Evolutionary conservation across 352 stramenopile genomes (phyloP), one percentile per base, ranked within the genome.

Genomic region (Phytophthora ohioensis): DNA sequence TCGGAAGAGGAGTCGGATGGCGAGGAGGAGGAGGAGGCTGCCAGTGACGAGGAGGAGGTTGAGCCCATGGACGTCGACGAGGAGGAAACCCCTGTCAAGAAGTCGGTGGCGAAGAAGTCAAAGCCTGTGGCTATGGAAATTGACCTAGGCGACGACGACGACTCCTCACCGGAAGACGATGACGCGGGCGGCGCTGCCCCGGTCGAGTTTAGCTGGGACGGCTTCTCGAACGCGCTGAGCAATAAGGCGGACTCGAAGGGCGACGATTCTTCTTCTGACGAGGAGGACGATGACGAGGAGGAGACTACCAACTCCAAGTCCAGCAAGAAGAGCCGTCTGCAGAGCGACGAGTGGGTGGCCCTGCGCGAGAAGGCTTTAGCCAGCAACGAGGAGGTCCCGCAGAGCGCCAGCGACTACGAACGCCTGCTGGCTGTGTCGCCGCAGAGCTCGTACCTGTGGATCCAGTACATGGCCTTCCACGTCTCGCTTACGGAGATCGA

Each of bases 381-480:
- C 2, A 95, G 90, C 76, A 94, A 92, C 48, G 93, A 98, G 38
- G 90, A 96, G 31, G 92, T 92, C 38, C 95, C 96, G 32, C 93
- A 99, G 73, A 97, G 87, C 7, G 83, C 93, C 11, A 92, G 93
- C 47, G 96, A 99, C 74, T 99, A 98, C 78, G 96, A 99, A 76
- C 95, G 97, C 21, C 78, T 99, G 47, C 77, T 99, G 52, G 94
- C 93, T 10, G 93, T 95, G 52, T 96, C 90, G 56, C 97, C 97
- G 13, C 97, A 98, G 75, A 98, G 89, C 68, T 98, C 95, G 51
- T 98, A 97, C 79, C 60, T 98, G 65, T 99, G 96, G 96, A 99
- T 99, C 71, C 92, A 97, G 71, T 99, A 98, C 85, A 99, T 99
- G 96, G 97, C 97, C 13, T 99, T 98, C 82, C 91, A 99, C 77